Conservation (phyloP, 2,329 filamentous ascomycete species). For the Fusarium oxysporum region DNA sequence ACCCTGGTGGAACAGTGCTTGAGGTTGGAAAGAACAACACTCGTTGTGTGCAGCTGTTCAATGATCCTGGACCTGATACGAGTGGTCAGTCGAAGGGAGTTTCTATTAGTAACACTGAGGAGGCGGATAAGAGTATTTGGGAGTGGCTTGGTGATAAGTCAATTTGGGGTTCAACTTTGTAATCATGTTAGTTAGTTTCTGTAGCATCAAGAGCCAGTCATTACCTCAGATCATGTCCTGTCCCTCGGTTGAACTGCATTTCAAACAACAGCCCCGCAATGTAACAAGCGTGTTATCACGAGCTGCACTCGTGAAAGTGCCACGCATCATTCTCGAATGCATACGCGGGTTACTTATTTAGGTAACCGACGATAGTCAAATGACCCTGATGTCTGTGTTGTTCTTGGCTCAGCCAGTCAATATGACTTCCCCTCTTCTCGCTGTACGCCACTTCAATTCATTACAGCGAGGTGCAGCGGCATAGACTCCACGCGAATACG, state of each 20-base stretch:
- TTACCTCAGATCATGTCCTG: background rate
- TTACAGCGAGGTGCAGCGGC: constrained; percentile 1
- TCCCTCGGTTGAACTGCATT: too few species aligned
- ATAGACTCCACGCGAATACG: background rate
- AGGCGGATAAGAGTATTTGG: constrained; percentile 46
- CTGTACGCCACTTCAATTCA: background rate
- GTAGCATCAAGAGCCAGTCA: background rate
- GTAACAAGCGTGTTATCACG: background rate
- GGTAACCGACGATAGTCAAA: constrained; percentile 11
- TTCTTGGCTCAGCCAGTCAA: background rate
- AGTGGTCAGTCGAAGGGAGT: constrained; percentile 44
- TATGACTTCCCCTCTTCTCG: constrained; percentile 8
- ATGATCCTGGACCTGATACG: constrained; percentile 55
- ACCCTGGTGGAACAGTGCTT: constrained; percentile 55
- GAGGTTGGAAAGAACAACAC: constrained; percentile 52
- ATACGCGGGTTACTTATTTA: background rate
- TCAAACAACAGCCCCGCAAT: background rate
- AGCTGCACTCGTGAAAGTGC: background rate
- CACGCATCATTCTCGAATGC: background rate
- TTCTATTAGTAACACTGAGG: constrained; percentile 43
- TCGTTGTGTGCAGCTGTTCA: constrained; percentile 49
- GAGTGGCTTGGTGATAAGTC: constrained; percentile 41
- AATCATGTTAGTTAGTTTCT: fast-evolving
- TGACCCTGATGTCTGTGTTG: constrained; percentile 20
- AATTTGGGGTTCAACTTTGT: constrained; percentile 41